Evolutionary conservation across 768 basidiomycete genomes (phyloP), one percentile per base, ranked within the genome.

Genomic region (Multifurca ochricompacta): DNA sequence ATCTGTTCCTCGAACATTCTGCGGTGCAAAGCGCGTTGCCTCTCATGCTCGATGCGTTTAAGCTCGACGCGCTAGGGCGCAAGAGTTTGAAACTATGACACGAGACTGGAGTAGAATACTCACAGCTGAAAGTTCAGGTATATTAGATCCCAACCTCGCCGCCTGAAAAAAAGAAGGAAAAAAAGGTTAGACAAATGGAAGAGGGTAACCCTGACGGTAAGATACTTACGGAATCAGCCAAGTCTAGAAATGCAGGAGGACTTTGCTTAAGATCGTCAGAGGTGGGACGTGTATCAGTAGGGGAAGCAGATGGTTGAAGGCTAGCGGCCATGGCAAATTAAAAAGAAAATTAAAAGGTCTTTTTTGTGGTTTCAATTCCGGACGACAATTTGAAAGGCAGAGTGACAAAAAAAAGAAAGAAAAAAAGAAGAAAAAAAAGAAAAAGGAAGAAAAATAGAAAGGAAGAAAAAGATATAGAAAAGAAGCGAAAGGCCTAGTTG

Each of bases 1-100:
- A 96, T 96, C 72, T 96, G 92, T 64, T 95, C 91, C 71, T 98
- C 94, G 69, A 97, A 98, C 64, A 90, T 71, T 70, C 83, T 87
- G 66, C 92, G 85, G 68, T 95, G 93, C 39, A 89, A 68, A 35
- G 73, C 73, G 58, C 93, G 90, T 70, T 93, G 90, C 48, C 89
- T 83, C 70, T 96, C 92, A 66, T 97, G 91, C 69, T 93, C 71
- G 60, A 88, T 72, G 62, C 92, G 87, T 68, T 93, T 96, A 65
- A 91, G 76, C 67, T 94, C 91, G 58, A 92, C 85, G 63, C 89
- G 87, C 87, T 90, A 70, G 50, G 23, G 30, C 40, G 5, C 41
- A 52, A 30, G 49, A 58, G 56, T 19, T 52, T 10, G 41, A 50
- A 40, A 55, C 41, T 47, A 43, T 25, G 14, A 34, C 34, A 46